Evolutionary conservation across 441 rosid genomes (phyloP).

Genomic region (Viola pubescens): DNA sequence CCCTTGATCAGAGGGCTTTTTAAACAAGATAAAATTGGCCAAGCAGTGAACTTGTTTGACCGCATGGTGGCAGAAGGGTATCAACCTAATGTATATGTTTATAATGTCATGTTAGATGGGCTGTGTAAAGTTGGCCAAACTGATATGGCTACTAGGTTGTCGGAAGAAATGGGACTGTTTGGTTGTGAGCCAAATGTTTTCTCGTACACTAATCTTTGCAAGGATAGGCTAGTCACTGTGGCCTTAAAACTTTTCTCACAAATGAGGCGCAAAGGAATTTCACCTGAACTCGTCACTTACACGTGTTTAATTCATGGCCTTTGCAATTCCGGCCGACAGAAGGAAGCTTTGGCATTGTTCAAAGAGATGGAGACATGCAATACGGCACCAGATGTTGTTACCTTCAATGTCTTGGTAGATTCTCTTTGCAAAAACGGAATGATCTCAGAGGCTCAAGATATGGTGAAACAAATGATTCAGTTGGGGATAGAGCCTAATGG

Average conservation of each 20-base stretch:
- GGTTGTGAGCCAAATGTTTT: not conserved
- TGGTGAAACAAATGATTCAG: not conserved
- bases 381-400: not conserved
- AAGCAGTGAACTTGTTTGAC: slow-evolving; percentile 2
- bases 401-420: not conserved
- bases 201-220: too few relatives aligned
- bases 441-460: not conserved
- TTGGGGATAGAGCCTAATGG: not conserved
- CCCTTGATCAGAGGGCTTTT: slow-evolving; percentile 7
- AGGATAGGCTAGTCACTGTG: too few relatives aligned
- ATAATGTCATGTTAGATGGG: slow-evolving; percentile 1
- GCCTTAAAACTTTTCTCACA: too few relatives aligned
- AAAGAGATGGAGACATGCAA: not conserved
- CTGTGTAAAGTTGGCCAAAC: not conserved
- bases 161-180: not conserved
- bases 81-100: not conserved
- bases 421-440: slow-evolving; percentile 2
- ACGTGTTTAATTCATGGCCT: not conserved
- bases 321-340: not conserved
- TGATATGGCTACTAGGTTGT: not conserved
- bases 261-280: too few relatives aligned
- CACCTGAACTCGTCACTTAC: not conserved
- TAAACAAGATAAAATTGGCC: not conserved
- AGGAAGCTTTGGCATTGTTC: not conserved
- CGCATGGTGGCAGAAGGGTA: not conserved